phyloP scores from a whole-genome alignment of 2,329 filamentous ascomycete genomes.

The Lachnellula arida region DNA sequence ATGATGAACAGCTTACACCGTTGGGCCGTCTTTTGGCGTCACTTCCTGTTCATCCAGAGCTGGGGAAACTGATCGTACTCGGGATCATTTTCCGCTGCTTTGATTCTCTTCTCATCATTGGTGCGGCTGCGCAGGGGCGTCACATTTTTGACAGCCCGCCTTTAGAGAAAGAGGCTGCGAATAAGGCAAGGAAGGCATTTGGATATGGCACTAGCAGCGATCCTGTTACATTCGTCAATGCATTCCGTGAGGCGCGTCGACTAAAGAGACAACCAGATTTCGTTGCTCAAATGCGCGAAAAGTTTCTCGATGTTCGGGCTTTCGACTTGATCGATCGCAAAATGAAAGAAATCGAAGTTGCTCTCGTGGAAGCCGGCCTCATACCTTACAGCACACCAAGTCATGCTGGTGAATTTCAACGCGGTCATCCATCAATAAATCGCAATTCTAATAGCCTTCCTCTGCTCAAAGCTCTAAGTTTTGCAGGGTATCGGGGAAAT shows the following conservation, averaged over 20 bases:
- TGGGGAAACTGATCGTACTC: conserved; percentile 89
- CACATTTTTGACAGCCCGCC: conserved; percentile 77
- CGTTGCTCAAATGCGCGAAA: conserved; percentile 29
- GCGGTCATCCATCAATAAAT: conserved; percentile 37
- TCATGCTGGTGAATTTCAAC: conserved; percentile 10
- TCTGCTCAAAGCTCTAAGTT: conserved; percentile 43
- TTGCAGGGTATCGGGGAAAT: conserved; percentile 43
- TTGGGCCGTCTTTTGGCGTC: conserved; percentile 83
- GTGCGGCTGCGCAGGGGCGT: conserved; percentile 78
- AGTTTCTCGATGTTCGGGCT: conserved; percentile 28
- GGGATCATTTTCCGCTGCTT: conserved; percentile 89
- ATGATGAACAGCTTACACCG: conserved; percentile 71
- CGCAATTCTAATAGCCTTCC: conserved; percentile 38
- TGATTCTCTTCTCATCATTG: conserved; percentile 80
- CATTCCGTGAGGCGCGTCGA: conserved; percentile 33
- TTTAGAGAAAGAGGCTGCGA: conserved; percentile 69
- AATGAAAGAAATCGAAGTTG: background rate
- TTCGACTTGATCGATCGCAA: background rate
- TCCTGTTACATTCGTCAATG: conserved; percentile 41
- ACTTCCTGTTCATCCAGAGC: conserved; percentile 84
- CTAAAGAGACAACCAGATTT: conserved; percentile 15
- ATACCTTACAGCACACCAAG: background rate
- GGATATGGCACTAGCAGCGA: conserved; percentile 45
- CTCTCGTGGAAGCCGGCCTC: background rate
- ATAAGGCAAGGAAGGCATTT: conserved; percentile 68